Evolutionary conservation across 202 grass and related monocot genomes (phyloP).

Genomic region (Zizania palustris): DNA sequence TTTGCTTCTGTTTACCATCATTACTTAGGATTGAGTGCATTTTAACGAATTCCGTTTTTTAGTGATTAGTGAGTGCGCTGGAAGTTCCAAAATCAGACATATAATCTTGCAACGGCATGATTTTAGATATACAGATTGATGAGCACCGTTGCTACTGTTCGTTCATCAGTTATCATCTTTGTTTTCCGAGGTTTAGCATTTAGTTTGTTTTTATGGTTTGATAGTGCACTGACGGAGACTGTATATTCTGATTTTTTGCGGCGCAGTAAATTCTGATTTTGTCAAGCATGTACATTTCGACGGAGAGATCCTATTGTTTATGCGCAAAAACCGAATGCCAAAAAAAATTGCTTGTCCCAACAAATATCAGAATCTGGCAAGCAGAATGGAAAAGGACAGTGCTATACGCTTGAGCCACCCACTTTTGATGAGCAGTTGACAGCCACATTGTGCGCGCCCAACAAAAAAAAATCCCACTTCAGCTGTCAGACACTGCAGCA

Average conservation of each 20-base stretch:
- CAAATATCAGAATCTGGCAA: constrained; percentile 32
- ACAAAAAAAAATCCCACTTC: constrained; percentile 41
- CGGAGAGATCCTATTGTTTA: neutral
- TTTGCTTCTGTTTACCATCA: neutral
- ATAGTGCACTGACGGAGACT: neutral
- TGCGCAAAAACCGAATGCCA: neutral
- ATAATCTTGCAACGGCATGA: neutral
- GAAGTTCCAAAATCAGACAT: neutral
- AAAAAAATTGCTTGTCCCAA: neutral
- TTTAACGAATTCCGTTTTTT: neutral
- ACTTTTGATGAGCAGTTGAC: constrained; percentile 23
- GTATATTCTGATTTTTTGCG: neutral
- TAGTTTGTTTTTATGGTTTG: neutral
- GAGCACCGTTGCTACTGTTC: neutral
- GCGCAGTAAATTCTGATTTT: neutral
- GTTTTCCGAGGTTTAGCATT: no score
- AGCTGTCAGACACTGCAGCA: constrained; percentile 11
- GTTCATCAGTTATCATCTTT: neutral
- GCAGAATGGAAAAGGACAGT: constrained; percentile 44
- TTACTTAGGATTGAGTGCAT: neutral
- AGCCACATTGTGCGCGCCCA: neutral
- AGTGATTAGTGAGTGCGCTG: neutral
- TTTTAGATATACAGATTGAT: neutral
- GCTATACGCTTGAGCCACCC: constrained; percentile 32
- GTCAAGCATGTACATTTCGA: no score